Evolutionary conservation across 164 flowering plant species (phyloP), one percentile per base, ranked within the genome.

Genomic region (Stephania yunnanensis): DNA sequence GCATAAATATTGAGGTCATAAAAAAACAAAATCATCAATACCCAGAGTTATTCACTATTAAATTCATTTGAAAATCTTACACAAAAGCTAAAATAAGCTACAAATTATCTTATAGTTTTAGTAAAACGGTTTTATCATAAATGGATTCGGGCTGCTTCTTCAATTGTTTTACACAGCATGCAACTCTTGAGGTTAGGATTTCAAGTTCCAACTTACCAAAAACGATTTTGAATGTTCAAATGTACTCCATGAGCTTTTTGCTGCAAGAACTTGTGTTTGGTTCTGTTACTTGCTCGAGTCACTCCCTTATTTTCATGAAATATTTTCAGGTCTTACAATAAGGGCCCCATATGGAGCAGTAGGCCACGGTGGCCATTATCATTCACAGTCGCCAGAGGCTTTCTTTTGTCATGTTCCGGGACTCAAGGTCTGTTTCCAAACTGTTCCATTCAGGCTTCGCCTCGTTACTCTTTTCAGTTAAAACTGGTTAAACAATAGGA

Each of bases 391-490:
- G 19, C 98, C 99, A 71, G 98, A 95, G 87, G 91, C 99, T 72
- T 95, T 95, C 86, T 95, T 95, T 82, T 95, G 98, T 79, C 99
- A 95, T 82, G 95, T 93, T 81, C 99, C 97, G 71, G 99, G 99
- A 70, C 80, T 95, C 79, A 95, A 95, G 87, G 99, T 93, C 70
- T 73, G 75, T 53, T 31, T 44, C 42, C n/a, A 15, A 9, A 19
- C 9, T 13, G 25, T 70, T 48, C 6, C 78, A 20, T 31, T 42
- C 61, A 50, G 42, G 46, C 61, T 42, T 19, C 15, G 4, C 15
- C 13, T 9, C 31, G 25, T 68, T 25, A 10, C 29, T 19, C 7
- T 58, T 19, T 15, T 19, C 20, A 17, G 19, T 12, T 53, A 36
- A 11, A 11, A 53, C 1, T 4, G 0, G 15, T 53, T 53, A 11